Evolutionary conservation across 495 filamentous ascomycete species (phyloP), one percentile per base, ranked within the genome.

Genomic region (Tuber calosporum): DNA sequence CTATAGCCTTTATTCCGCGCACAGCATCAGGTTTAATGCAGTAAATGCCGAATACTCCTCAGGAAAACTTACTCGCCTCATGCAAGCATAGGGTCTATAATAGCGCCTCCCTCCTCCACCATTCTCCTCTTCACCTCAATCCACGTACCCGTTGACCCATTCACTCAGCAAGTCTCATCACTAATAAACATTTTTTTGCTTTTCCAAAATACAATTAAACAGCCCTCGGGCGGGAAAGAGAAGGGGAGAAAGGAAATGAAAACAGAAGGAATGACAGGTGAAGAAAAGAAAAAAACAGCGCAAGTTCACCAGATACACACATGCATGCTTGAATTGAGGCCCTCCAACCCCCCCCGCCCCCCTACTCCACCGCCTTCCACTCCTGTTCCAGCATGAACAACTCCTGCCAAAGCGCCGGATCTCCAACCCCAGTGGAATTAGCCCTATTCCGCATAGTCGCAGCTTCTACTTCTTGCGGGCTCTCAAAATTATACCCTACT

Each of bases 241-340:
- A 37, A 71, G 42, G 48, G 45, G n/a, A 30, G 48, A 58, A 34
- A 62, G 53, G 17, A 62, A 68, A 67, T 22, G 68, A 69, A 41
- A 58, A 39, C 15, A 34, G 48, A 26, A 58, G 17, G 42, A 53
- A 53, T 22, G 41, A 36, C 30, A 43, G 22, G 42, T 68, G 34
- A 71, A 70, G 70, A 77, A 43, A 66, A 70, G 41, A 76, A 77
- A 69, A 40, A 70, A 68, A 66, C 22, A 26, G 68, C 71, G 53
- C 11, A 62, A 62, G 53, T 62, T 34, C 53, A 62, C 26, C 26
- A 62, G 34, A 19, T 62, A 34, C 26, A 62, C 26, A 19, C 26
- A 34, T 19, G 26, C 53, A 62, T 62, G 53, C 30, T 19, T 34
- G 26, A 62, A 62, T 34, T 2, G 53, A 62, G 34, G 17, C 53